phyloP scores from a whole-genome alignment of 805 yeast genomes.

The Pichia heedii region DNA sequence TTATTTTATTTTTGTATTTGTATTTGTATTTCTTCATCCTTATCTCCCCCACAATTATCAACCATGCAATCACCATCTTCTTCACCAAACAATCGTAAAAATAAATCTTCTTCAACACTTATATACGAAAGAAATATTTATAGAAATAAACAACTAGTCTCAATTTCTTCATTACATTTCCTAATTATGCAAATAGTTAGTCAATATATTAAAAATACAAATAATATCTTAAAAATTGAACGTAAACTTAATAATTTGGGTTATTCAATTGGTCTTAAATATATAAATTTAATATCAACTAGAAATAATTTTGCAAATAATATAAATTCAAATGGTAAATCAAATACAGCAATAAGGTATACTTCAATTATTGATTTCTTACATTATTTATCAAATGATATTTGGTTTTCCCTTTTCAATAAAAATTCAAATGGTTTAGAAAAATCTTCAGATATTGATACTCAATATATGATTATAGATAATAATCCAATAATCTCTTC shows the following conservation, averaged over 20 bases:
- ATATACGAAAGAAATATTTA: conserved; percentile 65
- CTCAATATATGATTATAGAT: conserved; percentile 73
- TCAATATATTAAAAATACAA: conserved; percentile 51
- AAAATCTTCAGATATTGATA: conserved; percentile 45
- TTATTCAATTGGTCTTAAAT: conserved; percentile 65
- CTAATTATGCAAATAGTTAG: conserved; percentile 64
- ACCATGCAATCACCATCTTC: conserved; percentile 14
- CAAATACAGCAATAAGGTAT: conserved; percentile 60
- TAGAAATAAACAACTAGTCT: conserved; percentile 59
- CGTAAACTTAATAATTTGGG: conserved; percentile 58
- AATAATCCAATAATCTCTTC: conserved; percentile 61
- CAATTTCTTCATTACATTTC: conserved; percentile 56
- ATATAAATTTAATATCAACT: conserved; percentile 57
- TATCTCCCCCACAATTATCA: conserved; percentile 2
- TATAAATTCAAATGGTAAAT: conserved; percentile 41
- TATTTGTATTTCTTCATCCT: too few relatives aligned
- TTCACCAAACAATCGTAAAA: too few relatives aligned
- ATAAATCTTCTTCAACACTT: conserved; percentile 16
- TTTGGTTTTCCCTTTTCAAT: conserved; percentile 73
- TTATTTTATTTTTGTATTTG: too few relatives aligned
- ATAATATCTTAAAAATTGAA: conserved; percentile 61
- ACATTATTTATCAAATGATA: conserved; percentile 62
- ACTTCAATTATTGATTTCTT: conserved; percentile 62
- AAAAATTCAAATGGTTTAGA: conserved; percentile 48
- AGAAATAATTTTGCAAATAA: conserved; percentile 47